phyloP scores from a whole-genome alignment of 2,329 filamentous ascomycete species.

The Colletotrichum tabaci region DNA sequence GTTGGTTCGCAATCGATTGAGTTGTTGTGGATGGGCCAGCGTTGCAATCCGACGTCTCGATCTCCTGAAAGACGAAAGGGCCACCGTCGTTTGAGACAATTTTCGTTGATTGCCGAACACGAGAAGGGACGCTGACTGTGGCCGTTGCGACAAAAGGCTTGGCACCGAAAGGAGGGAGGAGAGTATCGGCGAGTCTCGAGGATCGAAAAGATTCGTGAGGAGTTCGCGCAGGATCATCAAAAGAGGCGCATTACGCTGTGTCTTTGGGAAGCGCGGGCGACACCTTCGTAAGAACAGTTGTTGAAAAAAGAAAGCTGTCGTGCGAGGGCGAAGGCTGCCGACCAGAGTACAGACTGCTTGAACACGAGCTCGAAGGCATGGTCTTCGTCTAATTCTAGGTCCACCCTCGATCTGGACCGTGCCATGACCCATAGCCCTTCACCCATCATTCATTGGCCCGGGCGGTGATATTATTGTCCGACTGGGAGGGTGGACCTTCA shows the following conservation, averaged over 20 bases:
- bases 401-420: slow-evolving; percentile 36
- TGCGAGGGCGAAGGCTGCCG: slow-evolving; percentile 28
- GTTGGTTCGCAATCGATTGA: slow-evolving; percentile 13
- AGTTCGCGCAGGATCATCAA: slow-evolving; percentile 29
- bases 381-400: slow-evolving; percentile 39
- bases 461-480: slow-evolving; percentile 39
- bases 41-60: slow-evolving; percentile 9
- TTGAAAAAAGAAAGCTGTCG: slow-evolving; percentile 10
- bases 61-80: background rate
- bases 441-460: slow-evolving; percentile 26
- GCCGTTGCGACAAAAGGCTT: slow-evolving; percentile 38
- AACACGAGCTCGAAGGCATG: slow-evolving; percentile 37
- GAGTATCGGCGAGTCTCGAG: slow-evolving; percentile 37
- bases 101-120: slow-evolving; percentile 25
- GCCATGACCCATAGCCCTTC: background rate
- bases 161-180: slow-evolving; percentile 33
- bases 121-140: slow-evolving; percentile 35
- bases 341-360: slow-evolving; percentile 20
- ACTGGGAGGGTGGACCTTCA: slow-evolving; percentile 3
- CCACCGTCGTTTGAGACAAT: slow-evolving; percentile 12
- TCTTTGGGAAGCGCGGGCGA: background rate
- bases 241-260: slow-evolving; percentile 34
- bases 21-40: slow-evolving; percentile 1
- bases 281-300: slow-evolving; percentile 18
- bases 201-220: slow-evolving; percentile 10